Conservation (phyloP, 177 flowering plant species). For the Tripterygium wilfordii region DNA sequence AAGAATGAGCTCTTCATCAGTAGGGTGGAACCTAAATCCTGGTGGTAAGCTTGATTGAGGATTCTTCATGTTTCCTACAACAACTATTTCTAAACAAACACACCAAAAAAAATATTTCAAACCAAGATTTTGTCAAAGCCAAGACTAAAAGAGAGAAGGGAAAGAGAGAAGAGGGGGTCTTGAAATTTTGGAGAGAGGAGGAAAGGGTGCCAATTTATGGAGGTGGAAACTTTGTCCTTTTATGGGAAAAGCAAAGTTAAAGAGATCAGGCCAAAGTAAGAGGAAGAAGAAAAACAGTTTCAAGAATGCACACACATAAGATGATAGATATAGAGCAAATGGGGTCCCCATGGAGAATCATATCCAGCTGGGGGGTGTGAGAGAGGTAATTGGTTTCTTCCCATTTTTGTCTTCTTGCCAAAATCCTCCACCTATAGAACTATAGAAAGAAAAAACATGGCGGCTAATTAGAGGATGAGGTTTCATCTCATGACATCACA, state of each 20-base stretch:
- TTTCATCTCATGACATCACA: constrained; percentile 10
- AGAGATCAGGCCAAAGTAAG: constrained; percentile 23
- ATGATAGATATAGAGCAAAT: no score
- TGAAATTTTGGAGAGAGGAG: constrained; percentile 28
- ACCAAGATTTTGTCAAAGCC: no score
- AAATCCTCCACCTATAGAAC: no score
- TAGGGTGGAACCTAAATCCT: constrained; percentile 50
- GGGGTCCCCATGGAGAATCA: no score
- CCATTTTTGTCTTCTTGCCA: no score
- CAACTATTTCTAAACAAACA: no score
- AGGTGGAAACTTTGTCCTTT: constrained; percentile 23
- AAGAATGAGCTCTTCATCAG: constrained; percentile 51
- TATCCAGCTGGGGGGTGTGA: no score
- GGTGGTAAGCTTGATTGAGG: constrained; percentile 37
- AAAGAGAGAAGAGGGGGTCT: constrained; percentile 11
- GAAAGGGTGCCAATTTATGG: constrained; percentile 24
- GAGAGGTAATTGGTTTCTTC: no score
- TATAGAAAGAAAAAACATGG: not conserved
- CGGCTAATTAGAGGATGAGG: constrained; percentile 9
- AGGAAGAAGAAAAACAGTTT: no score
- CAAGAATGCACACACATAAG: no score
- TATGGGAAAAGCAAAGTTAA: constrained; percentile 10
- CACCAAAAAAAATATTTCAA: no score
- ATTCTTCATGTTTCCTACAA: no score
- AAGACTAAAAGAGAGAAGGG: not conserved